Percentiles rank a stretch among this genome's conserved stretches.
These are phyloP conservation scores for Torulaspora microellipsoides DNA, from an alignment of 805 yeast genomes.

Conservation along the genomic window DNA sequence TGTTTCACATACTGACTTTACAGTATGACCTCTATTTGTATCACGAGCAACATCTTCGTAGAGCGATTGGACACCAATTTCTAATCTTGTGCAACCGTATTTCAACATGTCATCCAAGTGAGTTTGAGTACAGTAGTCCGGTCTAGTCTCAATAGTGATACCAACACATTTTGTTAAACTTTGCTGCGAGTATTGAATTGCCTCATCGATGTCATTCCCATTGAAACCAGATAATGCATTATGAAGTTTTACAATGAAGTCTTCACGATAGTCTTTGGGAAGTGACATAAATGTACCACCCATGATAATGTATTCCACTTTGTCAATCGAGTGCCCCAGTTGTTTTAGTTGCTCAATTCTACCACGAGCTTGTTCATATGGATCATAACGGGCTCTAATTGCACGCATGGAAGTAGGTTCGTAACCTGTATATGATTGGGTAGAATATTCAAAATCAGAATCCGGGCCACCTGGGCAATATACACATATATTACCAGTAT, in stretches of 20 bases:
- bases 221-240: conserved; percentile 92
- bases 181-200: conserved; percentile 86
- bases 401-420: conserved; percentile 99
- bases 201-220: conserved; percentile 84
- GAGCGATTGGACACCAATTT: conserved; percentile 94
- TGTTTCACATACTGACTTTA: conserved; percentile 91
- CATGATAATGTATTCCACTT: conserved; percentile 96
- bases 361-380: conserved; percentile 97
- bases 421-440: conserved; percentile 97
- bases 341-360: conserved; percentile 93
- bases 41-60: conserved; percentile 98
- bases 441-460: conserved; percentile 94
- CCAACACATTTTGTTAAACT: conserved; percentile 97
- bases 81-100: conserved; percentile 95
- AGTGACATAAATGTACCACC: conserved; percentile 98
- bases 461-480: conserved; percentile 99
- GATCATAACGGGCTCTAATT: conserved; percentile 96
- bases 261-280: conserved; percentile 84
- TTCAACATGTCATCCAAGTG: conserved; percentile 93
- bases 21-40: conserved; percentile 97
- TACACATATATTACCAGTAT: conserved; percentile 97
- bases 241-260: conserved; percentile 82
- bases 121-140: conserved; percentile 95
- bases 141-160: conserved; percentile 96
- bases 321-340: conserved; percentile 93